Conservation (phyloP, 495 filamentous ascomycete species). For the Lindgomyces ingoldianus region DNA sequence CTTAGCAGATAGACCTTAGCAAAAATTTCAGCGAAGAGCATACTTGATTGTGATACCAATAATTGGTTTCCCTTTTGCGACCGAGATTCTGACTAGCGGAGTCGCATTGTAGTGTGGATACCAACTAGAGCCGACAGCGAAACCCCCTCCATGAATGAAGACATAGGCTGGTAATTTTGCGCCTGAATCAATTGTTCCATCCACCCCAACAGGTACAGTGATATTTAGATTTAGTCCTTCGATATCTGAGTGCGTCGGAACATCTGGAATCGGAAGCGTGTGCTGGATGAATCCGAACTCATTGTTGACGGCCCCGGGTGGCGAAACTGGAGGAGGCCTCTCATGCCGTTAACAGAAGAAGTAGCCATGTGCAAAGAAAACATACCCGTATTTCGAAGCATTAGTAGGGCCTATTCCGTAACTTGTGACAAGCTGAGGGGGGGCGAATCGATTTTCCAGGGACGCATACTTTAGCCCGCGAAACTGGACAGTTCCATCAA, state of each 20-base stretch:
- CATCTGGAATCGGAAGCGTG: conserved; percentile 23
- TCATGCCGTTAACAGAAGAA: neutral
- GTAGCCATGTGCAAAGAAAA: neutral
- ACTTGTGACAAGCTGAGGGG: conserved; percentile 30
- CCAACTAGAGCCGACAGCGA: conserved; percentile 48
- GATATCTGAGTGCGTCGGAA: conserved; percentile 33
- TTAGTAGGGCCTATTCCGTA: conserved; percentile 17
- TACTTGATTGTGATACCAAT: conserved; percentile 37
- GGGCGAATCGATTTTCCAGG: conserved; percentile 37
- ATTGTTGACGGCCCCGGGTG: conserved; percentile 9
- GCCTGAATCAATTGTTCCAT: conserved; percentile 10
- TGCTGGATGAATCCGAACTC: conserved; percentile 40
- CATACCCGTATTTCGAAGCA: conserved; percentile 37
- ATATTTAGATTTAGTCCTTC: conserved; percentile 41
- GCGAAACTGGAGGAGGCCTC: conserved; percentile 33
- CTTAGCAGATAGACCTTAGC: neutral
- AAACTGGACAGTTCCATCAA: conserved; percentile 33
- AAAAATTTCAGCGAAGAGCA: neutral
- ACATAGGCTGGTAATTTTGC: conserved; percentile 36
- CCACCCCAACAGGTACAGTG: conserved; percentile 18
- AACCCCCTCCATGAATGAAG: conserved; percentile 43
- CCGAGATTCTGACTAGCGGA: conserved; percentile 34
- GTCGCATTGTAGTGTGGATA: conserved; percentile 47
- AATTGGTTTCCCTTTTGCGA: conserved; percentile 31
- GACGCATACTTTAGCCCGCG: conserved; percentile 41